A percentile compares a stretch with the other conserved stretches of the same genome.
Evolutionary conservation across 2,329 filamentous ascomycete genomes (phyloP).

Genomic region (Neonectria sp.): DNA sequence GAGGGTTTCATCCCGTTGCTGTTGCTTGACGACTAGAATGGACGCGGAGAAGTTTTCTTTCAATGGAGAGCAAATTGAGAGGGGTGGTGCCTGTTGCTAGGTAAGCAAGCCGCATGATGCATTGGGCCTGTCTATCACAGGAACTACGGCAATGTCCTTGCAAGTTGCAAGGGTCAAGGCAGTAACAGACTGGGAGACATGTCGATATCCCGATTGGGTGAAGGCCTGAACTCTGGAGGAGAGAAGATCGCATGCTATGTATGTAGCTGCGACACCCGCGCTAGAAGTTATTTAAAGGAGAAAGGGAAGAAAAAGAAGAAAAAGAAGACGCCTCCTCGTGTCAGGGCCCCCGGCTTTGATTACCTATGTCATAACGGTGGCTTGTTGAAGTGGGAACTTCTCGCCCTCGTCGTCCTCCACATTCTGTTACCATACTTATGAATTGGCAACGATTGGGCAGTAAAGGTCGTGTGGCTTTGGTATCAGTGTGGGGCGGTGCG

Average conservation of each 20-base stretch:
- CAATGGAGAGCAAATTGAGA: conserved; percentile 3
- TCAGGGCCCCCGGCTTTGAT: neutral
- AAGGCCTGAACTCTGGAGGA: neutral
- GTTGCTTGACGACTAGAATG: conserved; percentile 11
- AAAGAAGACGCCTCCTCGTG: neutral
- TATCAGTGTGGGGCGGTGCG: neutral
- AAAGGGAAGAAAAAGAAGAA: neutral
- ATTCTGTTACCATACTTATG: neutral
- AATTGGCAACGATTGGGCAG: neutral
- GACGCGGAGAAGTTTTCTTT: conserved; percentile 7
- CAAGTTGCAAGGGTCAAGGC: conserved; percentile 24
- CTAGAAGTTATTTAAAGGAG: neutral
- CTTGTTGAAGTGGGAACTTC: neutral
- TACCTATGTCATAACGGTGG: neutral
- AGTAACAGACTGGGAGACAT: conserved; percentile 1
- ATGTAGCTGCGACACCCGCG: neutral
- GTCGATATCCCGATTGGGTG: conserved; percentile 13
- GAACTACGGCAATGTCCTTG: conserved; percentile 20
- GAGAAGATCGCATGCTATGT: neutral
- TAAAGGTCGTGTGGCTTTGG: conserved; percentile 14
- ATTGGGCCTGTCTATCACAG: conserved; percentile 9
- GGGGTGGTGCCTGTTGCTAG: conserved; percentile 7
- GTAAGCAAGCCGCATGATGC: conserved; percentile 22
- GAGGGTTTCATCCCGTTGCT: conserved; percentile 7
- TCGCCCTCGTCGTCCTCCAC: neutral